These are phyloP conservation scores for Lanmaoa pseudosensibilis DNA, from an alignment of 768 basidiomycete species.

Conservation along the genomic window DNA sequence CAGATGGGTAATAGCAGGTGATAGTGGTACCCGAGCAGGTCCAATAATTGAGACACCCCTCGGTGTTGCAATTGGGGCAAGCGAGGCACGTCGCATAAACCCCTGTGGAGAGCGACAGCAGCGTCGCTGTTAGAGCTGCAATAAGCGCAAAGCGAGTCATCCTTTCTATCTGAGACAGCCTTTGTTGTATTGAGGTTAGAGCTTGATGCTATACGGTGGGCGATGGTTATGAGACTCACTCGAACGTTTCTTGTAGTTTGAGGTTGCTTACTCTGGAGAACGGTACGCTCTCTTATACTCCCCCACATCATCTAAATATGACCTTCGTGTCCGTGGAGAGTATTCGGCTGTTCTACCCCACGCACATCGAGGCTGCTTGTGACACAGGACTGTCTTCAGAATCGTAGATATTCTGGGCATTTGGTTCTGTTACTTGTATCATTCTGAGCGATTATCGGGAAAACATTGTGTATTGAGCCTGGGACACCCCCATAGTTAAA, in stretches of 20 bases:
- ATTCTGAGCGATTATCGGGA: not conserved
- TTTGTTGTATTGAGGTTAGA: not conserved
- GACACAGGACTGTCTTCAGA: not conserved
- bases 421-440: not conserved
- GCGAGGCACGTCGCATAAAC: not conserved
- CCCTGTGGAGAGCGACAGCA: not conserved
- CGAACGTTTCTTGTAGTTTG: not conserved
- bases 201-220: not conserved
- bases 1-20: constrained; percentile 7
- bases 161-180: not conserved
- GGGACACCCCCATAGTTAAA: not conserved
- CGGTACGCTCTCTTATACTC: not conserved
- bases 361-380: too few species aligned
- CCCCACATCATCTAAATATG: not conserved
- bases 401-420: not conserved
- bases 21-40: constrained; percentile 1
- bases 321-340: not conserved
- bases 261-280: too few species aligned
- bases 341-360: too few species aligned
- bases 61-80: constrained; percentile 1
- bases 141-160: not conserved
- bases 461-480: not conserved
- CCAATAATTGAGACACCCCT: constrained; percentile 8
- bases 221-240: not conserved
- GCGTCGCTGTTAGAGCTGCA: not conserved